Evolutionary conservation across 2,329 filamentous ascomycete species (phyloP).

Genomic region (Beauveria brongniartii): DNA sequence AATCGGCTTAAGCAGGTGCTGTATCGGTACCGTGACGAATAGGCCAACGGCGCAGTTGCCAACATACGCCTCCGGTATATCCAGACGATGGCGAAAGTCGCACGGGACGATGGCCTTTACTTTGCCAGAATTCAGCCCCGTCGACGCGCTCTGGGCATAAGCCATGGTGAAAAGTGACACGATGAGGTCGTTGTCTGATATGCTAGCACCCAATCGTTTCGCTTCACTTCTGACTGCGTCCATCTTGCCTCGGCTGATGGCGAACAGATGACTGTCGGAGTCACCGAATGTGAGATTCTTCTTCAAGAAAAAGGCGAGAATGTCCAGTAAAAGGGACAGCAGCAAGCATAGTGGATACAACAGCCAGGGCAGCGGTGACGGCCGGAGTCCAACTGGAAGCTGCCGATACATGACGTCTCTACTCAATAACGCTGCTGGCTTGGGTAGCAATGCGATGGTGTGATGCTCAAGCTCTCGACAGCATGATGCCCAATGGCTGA

Average conservation of each 20-base stretch:
- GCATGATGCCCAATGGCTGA: too few species aligned
- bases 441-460: too few species aligned
- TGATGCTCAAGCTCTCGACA: too few species aligned
- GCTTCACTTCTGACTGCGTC: not conserved
- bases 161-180: not conserved
- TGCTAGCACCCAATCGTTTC: not conserved
- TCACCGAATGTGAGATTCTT: not conserved
- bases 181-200: slow-evolving; percentile 2
- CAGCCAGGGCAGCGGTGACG: not conserved
- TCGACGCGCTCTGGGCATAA: not conserved
- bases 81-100: slow-evolving; percentile 5
- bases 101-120: slow-evolving; percentile 2
- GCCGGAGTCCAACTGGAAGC: not conserved
- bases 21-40: not conserved
- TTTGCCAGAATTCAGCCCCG: not conserved
- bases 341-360: not conserved
- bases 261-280: slow-evolving; percentile 1
- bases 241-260: not conserved
- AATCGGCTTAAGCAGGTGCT: not conserved
- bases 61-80: not conserved
- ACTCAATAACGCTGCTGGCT: too few species aligned
- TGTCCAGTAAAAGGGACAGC: not conserved
- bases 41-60: slow-evolving; percentile 4
- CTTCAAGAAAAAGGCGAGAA: too few species aligned
- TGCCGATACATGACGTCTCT: not conserved